These are phyloP conservation scores for Pseudognaphalium luteoalbum DNA, from an alignment of 129 eudicot species.

Conservation along the genomic window DNA sequence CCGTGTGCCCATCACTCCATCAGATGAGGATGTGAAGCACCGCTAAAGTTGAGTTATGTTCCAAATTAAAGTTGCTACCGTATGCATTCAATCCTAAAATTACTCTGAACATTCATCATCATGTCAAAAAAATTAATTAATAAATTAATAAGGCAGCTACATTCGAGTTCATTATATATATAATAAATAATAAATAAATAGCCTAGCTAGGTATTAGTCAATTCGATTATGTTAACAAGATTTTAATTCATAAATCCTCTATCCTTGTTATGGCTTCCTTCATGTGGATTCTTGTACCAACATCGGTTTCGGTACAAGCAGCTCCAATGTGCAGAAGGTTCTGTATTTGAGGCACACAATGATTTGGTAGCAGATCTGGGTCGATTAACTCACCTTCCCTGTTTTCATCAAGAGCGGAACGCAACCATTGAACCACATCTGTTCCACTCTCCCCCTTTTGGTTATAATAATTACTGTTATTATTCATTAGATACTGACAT, in stretches of 20 bases:
- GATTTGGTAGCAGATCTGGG: slow-evolving; percentile 41
- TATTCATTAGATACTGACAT: slow-evolving; percentile 55
- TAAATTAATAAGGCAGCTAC: neutral
- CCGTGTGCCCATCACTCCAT: too few species aligned
- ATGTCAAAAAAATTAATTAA: too few species aligned
- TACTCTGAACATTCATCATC: too few species aligned
- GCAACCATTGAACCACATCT: slow-evolving; percentile 71
- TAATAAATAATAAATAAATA: neutral
- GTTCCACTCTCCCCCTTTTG: slow-evolving; percentile 55
- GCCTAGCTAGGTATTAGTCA: neutral
- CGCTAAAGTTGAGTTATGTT: too few species aligned
- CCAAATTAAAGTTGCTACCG: too few species aligned
- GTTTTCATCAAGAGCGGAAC: slow-evolving; percentile 45
- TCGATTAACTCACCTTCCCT: slow-evolving; percentile 54
- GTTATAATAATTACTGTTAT: neutral
- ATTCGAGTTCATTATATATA: neutral
- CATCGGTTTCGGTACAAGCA: slow-evolving; percentile 54
- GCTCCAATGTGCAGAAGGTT: slow-evolving; percentile 61
- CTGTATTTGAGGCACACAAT: slow-evolving; percentile 41
- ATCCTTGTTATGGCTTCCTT: slow-evolving; percentile 62
- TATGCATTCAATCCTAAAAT: too few species aligned
- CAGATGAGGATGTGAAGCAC: too few species aligned
- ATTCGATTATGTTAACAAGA: too few species aligned
- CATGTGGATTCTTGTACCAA: slow-evolving; percentile 47
- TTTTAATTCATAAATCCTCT: slow-evolving; percentile 41